These are phyloP conservation scores for Myrica gale DNA, from an alignment of 306 rosid species.

Conservation along the genomic window DNA sequence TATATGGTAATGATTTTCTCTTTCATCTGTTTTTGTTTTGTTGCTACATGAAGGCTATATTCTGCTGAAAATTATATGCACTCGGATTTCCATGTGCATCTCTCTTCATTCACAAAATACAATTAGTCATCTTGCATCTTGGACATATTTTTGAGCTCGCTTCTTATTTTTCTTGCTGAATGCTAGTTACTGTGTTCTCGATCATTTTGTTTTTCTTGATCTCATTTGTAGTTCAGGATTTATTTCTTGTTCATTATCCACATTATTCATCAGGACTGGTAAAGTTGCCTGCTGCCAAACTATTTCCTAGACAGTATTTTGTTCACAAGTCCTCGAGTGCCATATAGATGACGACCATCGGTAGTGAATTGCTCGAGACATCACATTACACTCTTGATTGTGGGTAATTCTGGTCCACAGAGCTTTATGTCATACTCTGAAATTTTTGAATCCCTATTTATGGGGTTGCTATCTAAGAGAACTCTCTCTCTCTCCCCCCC, in stretches of 20 bases:
- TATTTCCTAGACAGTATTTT: not conserved
- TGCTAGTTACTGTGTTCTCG: not conserved
- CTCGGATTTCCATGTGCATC: slow-evolving; percentile 1
- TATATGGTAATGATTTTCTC: slow-evolving; percentile 60
- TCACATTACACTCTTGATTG: not conserved
- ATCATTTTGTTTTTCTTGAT: not conserved
- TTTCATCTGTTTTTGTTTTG: slow-evolving; percentile 8
- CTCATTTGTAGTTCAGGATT: not conserved
- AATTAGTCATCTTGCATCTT: not conserved
- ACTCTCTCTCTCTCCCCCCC: too few relatives aligned
- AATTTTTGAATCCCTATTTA: not conserved
- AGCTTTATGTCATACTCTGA: not conserved
- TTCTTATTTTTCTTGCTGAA: not conserved
- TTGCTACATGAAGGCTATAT: slow-evolving; percentile 2
- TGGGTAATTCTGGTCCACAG: not conserved
- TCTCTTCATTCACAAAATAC: not conserved
- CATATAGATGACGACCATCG: not conserved
- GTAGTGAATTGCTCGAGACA: not conserved
- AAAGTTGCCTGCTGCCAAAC: not conserved
- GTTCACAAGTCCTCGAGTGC: not conserved
- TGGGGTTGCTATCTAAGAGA: not conserved
- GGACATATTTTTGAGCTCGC: too few relatives aligned
- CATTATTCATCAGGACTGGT: not conserved
- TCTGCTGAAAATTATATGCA: not conserved
- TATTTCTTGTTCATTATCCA: not conserved